Evolutionary conservation across 1,284 basidiomycete genomes (phyloP).

Genomic region (Phellopilus nigrolimitatus): DNA sequence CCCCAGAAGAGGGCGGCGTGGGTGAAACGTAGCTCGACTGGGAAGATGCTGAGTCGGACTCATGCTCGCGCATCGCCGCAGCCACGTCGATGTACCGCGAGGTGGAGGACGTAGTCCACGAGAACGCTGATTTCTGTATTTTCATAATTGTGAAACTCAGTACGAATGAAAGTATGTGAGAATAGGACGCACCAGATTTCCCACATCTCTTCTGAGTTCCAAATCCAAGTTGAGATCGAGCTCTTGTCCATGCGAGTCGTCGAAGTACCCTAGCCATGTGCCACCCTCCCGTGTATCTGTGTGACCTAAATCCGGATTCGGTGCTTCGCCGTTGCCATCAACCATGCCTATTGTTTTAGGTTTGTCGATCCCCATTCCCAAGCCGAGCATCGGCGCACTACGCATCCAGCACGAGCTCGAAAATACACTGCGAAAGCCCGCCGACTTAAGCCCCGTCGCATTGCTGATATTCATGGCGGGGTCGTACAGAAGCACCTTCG

Average conservation of each 20-base stretch:
- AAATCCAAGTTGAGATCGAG: conserved; percentile 6
- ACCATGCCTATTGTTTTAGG: not conserved
- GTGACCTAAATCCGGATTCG: not conserved
- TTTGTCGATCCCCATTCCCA: not conserved
- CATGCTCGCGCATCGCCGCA: conserved; percentile 2
- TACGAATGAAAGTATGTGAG: not conserved
- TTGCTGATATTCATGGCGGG: not conserved
- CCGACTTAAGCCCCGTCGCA: not conserved
- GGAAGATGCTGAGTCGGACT: conserved; percentile 12
- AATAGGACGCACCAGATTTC: conserved; percentile 8
- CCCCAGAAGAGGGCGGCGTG: not conserved
- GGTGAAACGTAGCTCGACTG: conserved; percentile 1
- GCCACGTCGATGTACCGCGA: conserved; percentile 20
- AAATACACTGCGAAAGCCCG: conserved; percentile 13
- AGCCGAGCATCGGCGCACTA: conserved; percentile 1
- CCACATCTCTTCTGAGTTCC: conserved; percentile 6
- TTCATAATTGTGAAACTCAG: not conserved
- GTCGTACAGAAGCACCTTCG: not conserved
- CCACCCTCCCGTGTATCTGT: not conserved
- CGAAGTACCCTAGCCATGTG: conserved; percentile 6
- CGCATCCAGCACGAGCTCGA: conserved; percentile 12
- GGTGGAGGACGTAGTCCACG: conserved; percentile 20
- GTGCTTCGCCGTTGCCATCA: not conserved
- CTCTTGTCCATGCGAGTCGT: not conserved
- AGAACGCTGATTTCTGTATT: conserved; percentile 19